Conservation (phyloP, 139 green algal genomes). For the Nannochloris sp. region DNA sequence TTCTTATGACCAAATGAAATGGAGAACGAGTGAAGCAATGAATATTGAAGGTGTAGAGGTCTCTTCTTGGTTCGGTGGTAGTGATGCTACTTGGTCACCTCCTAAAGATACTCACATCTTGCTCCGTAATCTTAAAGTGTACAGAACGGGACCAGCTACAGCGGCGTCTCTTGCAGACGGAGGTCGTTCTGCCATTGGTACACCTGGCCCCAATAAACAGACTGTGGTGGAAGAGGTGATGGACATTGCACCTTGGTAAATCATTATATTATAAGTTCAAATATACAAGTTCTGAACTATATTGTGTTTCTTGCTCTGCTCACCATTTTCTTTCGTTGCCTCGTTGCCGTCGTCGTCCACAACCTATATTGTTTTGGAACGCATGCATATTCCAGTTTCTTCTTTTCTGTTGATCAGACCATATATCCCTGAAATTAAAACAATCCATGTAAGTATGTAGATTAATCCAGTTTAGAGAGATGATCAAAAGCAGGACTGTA, state of each 20-base stretch:
- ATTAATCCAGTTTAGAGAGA: too few species aligned
- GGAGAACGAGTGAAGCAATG: conserved; percentile 5
- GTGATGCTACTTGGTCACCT: conserved; percentile 10
- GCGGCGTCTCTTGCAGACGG: neutral
- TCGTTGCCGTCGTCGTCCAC: too few species aligned
- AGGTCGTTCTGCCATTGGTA: neutral
- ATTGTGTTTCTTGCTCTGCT: too few species aligned
- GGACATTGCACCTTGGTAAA: neutral
- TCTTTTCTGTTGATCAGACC: too few species aligned
- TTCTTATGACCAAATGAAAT: conserved; percentile 6
- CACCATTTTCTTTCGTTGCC: too few species aligned
- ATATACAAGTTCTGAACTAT: too few species aligned
- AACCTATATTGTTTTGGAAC: too few species aligned
- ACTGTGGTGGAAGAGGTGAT: conserved; percentile 2
- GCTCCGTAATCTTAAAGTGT: conserved; percentile 6
- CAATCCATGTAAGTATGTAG: too few species aligned
- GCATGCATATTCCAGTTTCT: too few species aligned
- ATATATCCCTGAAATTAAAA: too few species aligned
- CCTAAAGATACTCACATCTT: conserved; percentile 3
- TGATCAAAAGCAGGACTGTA: too few species aligned
- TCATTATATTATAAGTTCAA: too few species aligned
- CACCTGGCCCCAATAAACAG: neutral
- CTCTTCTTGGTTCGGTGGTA: conserved; percentile 11
- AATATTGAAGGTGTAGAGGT: conserved; percentile 10
- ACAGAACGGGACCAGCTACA: conserved; percentile 8